Base-by-base conservation (phyloP, 75 land plant species). In the Ceratopteris richardii region DNA sequence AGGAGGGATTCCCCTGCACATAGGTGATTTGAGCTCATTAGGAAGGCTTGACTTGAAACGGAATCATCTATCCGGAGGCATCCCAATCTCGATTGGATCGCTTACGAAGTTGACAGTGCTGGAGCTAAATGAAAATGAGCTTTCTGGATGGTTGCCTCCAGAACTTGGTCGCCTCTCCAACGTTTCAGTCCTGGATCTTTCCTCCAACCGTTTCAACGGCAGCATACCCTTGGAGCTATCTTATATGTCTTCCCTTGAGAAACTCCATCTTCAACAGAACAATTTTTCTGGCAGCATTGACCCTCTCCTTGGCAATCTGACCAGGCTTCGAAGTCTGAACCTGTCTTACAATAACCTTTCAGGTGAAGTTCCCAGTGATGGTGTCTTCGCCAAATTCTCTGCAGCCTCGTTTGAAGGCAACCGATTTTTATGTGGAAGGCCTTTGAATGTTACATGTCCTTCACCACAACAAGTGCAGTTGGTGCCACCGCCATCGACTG, bases 201-300 rank as follows among this genome's bases (percentile, higher is more conserved):
- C 42, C 42, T 40, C 14, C 42, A 40, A 40, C 42, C 42, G 42
- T 14, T 14, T 40, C 42, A 10, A 9, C 13, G 42, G 42, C 13
- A 40, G 42, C 13, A 9, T 40, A 9, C 42, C 42, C 7, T 22
- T 31, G 25, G 41, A 53, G 5, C 72, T 75, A n/a, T 72, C 73
- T 12, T 69, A 59, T 23, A 9, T 40, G 42, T 14, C 13, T 14
- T 9, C 42, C 42, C 13, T 40, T 14, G 14, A 9, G 42, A 10
- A 9, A 14, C 42, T 40, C 13, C 14, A 9, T 9, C 42, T 40
- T 9, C 13, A 40, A 14, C 13, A 14, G 13, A 87, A 87, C 63
- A 51, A 29, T 4, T 63, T 88, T 0, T 59, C 71, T 1, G 93
- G 93, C 10, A 46, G 71, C 0, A 58, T 88, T 25, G 90, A 90